Conservation (phyloP, 345 rosid genomes). For the Barbarea vulgaris region DNA sequence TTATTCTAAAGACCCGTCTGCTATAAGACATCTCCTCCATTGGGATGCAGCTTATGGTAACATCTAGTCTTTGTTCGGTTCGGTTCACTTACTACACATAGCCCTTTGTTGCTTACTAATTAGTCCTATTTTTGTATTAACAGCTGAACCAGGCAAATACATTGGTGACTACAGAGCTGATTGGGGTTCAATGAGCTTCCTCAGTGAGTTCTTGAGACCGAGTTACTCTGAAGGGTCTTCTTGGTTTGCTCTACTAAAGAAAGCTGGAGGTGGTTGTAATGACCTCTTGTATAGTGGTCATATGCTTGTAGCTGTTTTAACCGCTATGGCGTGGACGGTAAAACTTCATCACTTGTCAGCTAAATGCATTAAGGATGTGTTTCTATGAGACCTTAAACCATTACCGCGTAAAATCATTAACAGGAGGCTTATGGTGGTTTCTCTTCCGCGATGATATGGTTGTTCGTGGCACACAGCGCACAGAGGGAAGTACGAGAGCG, state of each 20-base stretch:
- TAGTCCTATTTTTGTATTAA: neutral
- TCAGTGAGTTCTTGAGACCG: slow-evolving; percentile 82
- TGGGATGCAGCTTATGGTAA: slow-evolving; percentile 47
- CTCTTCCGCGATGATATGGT: slow-evolving; percentile 82
- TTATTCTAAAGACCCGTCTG: slow-evolving; percentile 67
- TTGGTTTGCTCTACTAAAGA: slow-evolving; percentile 75
- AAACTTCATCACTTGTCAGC: neutral
- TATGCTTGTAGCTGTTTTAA: slow-evolving; percentile 90
- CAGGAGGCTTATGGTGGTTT: slow-evolving; percentile 96
- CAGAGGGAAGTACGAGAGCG: slow-evolving; percentile 90
- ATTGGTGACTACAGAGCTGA: slow-evolving; percentile 63
- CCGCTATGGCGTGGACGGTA: slow-evolving; percentile 99
- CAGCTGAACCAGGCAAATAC: slow-evolving; percentile 58
- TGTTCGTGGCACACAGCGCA: slow-evolving; percentile 78
- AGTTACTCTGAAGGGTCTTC: slow-evolving; percentile 64
- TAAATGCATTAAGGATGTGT: neutral
- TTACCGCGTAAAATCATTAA: slow-evolving; percentile 24
- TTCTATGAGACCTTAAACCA: neutral
- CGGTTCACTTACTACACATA: neutral
- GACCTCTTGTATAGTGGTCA: slow-evolving; percentile 95
- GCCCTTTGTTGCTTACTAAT: neutral
- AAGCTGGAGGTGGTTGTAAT: slow-evolving; percentile 98
- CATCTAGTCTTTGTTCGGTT: neutral
- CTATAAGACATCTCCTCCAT: slow-evolving; percentile 61
- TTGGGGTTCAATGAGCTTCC: slow-evolving; percentile 89